Conservation (phyloP, 208 protist species). For the Naegleria gruberi region DNA sequence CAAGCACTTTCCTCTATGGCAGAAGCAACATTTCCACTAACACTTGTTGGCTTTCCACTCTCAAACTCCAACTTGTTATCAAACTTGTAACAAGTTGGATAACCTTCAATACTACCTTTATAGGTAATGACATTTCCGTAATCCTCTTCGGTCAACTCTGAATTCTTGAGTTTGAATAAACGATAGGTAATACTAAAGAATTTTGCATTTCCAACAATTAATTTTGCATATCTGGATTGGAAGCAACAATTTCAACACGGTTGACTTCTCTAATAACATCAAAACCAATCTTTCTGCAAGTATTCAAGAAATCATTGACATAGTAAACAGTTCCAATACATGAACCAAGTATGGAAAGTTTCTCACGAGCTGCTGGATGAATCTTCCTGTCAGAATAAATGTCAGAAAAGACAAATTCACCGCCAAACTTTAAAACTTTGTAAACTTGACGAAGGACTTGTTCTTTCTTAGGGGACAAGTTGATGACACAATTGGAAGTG, state of each 20-base stretch:
- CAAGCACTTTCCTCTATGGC: constrained; percentile 35
- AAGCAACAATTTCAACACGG: background rate
- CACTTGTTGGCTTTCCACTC: constrained; percentile 21
- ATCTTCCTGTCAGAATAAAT: constrained; percentile 46
- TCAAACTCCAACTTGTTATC: constrained; percentile 44
- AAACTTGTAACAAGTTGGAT: constrained; percentile 24
- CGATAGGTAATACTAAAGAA: constrained; percentile 52
- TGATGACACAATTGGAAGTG: constrained; percentile 57
- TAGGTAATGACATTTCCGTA: constrained; percentile 48
- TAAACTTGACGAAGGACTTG: constrained; percentile 41
- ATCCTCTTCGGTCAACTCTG: constrained; percentile 45
- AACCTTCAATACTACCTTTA: constrained; percentile 33
- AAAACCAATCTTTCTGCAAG: background rate
- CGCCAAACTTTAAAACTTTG: constrained; percentile 39
- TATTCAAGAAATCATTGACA: background rate
- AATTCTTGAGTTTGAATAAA: constrained; percentile 45
- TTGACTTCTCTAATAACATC: background rate
- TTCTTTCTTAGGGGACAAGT: constrained; percentile 52
- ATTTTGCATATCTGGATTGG: background rate
- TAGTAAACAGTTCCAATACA: constrained; percentile 3
- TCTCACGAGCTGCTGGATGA: background rate
- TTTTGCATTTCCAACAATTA: constrained; percentile 21
- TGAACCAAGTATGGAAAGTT: background rate
- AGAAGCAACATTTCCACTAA: constrained; percentile 42
- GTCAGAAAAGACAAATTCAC: constrained; percentile 54